phyloP scores from a whole-genome alignment of 495 filamentous ascomycete genomes.

The Darksidea phi region DNA sequence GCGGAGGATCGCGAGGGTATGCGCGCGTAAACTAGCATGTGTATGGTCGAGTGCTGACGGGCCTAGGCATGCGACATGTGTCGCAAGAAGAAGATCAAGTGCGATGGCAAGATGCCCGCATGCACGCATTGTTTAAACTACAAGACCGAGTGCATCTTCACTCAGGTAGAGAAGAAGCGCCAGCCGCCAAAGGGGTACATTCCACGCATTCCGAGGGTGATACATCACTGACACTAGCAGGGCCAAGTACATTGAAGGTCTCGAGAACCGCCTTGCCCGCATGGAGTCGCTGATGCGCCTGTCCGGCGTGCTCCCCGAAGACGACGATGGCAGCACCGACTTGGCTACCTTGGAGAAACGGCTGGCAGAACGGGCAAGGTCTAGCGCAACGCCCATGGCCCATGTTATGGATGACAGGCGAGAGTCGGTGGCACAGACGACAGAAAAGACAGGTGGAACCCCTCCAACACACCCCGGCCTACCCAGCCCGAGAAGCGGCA shows the following conservation, averaged over 20 bases:
- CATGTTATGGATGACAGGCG: slow-evolving; percentile 29
- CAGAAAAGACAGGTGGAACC: not conserved
- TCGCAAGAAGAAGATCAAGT: slow-evolving; percentile 99
- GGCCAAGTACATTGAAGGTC: slow-evolving; percentile 96
- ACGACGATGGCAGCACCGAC: slow-evolving; percentile 84
- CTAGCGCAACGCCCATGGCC: slow-evolving; percentile 26
- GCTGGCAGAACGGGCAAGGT: slow-evolving; percentile 63
- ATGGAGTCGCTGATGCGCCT: slow-evolving; percentile 90
- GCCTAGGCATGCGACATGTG: slow-evolving; percentile 95
- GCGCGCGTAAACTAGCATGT: slow-evolving; percentile 25
- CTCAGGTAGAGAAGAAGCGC: slow-evolving; percentile 97
- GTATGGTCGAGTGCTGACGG: slow-evolving; percentile 12
- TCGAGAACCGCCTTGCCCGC: slow-evolving; percentile 89
- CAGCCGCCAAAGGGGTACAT: slow-evolving; percentile 92
- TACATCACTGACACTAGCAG: slow-evolving; percentile 44
- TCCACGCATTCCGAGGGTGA: not conserved
- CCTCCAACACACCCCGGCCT: slow-evolving; percentile 28
- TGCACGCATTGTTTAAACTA: slow-evolving; percentile 98
- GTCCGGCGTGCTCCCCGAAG: slow-evolving; percentile 82
- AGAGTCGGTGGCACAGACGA: slow-evolving; percentile 8
- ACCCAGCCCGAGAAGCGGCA: slow-evolving; percentile 36
- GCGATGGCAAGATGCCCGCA: slow-evolving; percentile 91
- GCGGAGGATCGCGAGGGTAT: slow-evolving; percentile 85
- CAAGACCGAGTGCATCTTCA: slow-evolving; percentile 97
- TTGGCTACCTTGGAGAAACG: slow-evolving; percentile 82